Evolutionary conservation across 2,329 filamentous ascomycete genomes (phyloP).

Genomic region (Xylaria sp.): DNA sequence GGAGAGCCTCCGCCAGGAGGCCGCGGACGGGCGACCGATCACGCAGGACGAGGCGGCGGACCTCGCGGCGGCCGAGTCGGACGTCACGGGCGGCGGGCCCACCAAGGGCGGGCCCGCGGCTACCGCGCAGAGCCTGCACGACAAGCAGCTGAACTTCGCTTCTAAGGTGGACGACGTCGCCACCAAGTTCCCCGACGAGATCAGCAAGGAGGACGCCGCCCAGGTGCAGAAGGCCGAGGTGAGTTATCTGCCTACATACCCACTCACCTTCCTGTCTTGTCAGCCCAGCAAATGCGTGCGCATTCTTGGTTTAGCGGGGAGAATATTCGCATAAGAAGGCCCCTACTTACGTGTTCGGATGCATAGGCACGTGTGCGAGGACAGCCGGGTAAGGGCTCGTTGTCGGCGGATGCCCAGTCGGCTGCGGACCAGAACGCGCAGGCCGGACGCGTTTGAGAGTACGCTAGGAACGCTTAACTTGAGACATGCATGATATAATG

Average conservation of each 20-base stretch:
- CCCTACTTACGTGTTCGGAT: constrained; percentile 16
- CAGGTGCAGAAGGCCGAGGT: constrained; percentile 36
- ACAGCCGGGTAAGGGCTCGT: constrained; percentile 31
- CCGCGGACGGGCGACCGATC: constrained; percentile 31
- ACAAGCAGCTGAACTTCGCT: constrained; percentile 39
- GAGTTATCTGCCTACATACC: too few relatives aligned
- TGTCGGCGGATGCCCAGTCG: constrained; percentile 33
- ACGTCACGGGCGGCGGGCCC: constrained; percentile 35
- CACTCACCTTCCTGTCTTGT: too few relatives aligned
- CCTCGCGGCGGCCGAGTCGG: constrained; percentile 32
- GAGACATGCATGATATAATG: too few relatives aligned
- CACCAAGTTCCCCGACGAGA: constrained; percentile 31
- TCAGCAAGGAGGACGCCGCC: constrained; percentile 38
- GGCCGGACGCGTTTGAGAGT: too few relatives aligned
- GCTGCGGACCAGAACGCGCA: constrained; percentile 34
- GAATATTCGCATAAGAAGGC: too few relatives aligned
- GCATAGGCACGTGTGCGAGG: constrained; percentile 24
- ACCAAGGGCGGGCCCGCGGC: constrained; percentile 39
- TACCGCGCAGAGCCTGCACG: constrained; percentile 39
- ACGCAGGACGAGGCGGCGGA: constrained; percentile 32
- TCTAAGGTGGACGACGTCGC: constrained; percentile 35
- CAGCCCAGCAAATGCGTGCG: too few relatives aligned
- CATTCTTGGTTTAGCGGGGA: too few relatives aligned
- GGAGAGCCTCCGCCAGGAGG: constrained; percentile 23
- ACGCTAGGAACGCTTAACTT: too few relatives aligned